Conservation (phyloP, 2,329 filamentous ascomycete species). For the Trichophyton schoenleinii region DNA sequence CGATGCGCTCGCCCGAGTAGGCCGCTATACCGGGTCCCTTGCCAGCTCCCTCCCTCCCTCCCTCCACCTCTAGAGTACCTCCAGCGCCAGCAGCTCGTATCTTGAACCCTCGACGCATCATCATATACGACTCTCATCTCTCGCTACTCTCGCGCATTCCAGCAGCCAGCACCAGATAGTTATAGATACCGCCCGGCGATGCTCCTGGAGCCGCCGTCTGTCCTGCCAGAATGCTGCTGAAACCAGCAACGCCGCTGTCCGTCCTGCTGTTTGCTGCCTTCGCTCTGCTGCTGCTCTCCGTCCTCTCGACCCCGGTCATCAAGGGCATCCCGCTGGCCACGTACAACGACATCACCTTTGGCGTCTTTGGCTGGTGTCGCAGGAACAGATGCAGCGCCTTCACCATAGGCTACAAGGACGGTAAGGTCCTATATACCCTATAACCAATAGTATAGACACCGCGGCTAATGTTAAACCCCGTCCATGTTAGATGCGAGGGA, state of each 20-base stretch:
- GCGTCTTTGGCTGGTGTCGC: constrained; percentile 83
- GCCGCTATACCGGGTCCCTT: no score
- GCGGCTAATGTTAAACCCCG: neutral
- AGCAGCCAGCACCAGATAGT: no score
- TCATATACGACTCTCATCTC: no score
- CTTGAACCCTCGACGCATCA: no score
- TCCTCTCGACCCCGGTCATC: constrained; percentile 84
- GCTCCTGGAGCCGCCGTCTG: neutral
- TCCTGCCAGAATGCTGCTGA: constrained; percentile 52
- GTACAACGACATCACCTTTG: constrained; percentile 66
- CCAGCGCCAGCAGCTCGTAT: no score
- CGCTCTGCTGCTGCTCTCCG: constrained; percentile 68
- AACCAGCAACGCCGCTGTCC: constrained; percentile 82
- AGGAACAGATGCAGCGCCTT: constrained; percentile 53
- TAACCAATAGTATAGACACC: neutral
- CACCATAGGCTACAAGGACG: constrained; percentile 72
- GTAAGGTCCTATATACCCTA: constrained; percentile 39
- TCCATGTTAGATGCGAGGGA: constrained; percentile 24
- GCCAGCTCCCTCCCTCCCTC: no score
- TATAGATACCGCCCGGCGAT: neutral
- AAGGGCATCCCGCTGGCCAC: constrained; percentile 70
- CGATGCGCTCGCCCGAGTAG: no score
- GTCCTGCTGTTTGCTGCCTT: constrained; percentile 78
- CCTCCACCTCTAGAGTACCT: no score
- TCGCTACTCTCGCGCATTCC: no score